A percentile compares a stretch with the other conserved stretches of the same genome.
phyloP scores from a whole-genome alignment of 169 alveolate species.

The Cryptosporidium sp. region DNA sequence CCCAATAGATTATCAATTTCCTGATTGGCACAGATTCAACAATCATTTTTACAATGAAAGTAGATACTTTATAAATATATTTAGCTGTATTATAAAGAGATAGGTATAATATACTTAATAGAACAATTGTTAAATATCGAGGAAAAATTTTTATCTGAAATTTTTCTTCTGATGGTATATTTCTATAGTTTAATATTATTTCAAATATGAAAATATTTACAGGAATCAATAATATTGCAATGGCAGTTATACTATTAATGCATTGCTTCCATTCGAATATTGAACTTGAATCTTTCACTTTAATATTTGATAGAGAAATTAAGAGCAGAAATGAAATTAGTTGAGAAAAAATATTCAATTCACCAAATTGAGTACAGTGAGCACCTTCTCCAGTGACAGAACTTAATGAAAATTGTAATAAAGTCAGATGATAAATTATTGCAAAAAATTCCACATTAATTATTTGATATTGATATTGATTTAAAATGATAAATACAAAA shows the following conservation, averaged over 20 bases:
- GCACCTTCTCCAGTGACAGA: not conserved
- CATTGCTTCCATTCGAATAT: slow-evolving; percentile 30
- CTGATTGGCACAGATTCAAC: not conserved
- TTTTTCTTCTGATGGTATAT: not conserved
- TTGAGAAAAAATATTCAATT: slow-evolving; percentile 59
- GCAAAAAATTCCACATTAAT: not conserved
- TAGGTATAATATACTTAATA: not conserved
- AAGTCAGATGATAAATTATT: slow-evolving; percentile 17
- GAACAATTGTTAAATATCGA: not conserved
- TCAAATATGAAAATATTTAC: slow-evolving; percentile 4
- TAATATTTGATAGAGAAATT: slow-evolving; percentile 26
- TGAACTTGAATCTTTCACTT: not conserved
- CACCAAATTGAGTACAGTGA: slow-evolving; percentile 41
- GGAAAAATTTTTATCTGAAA: not conserved
- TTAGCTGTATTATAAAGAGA: not conserved
- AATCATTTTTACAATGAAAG: slow-evolving; percentile 6
- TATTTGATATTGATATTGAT: not conserved
- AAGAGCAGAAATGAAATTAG: slow-evolving; percentile 16
- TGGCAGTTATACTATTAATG: slow-evolving; percentile 9
- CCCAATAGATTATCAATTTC: slow-evolving; percentile 32
- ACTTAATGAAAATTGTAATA: slow-evolving; percentile 11
- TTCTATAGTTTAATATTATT: not conserved
- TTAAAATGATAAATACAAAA: not conserved
- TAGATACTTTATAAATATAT: not conserved
- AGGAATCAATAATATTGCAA: slow-evolving; percentile 15